A percentile compares a stretch with the other conserved stretches of the same genome.
These are phyloP conservation scores for Infundibulicybe gibba DNA, from an alignment of 768 basidiomycete species.

Conservation along the genomic window DNA sequence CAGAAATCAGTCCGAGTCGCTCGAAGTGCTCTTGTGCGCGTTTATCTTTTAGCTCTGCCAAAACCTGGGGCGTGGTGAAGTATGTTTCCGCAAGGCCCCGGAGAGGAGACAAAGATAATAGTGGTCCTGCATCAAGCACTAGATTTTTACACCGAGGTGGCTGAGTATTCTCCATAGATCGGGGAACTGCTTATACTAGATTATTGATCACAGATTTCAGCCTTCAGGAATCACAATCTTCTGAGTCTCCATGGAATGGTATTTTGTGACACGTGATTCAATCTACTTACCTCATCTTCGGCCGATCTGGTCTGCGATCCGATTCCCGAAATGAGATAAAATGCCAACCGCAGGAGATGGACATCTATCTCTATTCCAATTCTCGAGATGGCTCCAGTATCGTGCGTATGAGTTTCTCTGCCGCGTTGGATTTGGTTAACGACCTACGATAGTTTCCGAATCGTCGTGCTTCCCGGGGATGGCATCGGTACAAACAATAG, in stretches of 20 bases:
- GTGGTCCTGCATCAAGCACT: constrained; percentile 91
- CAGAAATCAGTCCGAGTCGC: constrained; percentile 67
- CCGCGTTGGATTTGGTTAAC: neutral
- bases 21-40: constrained; percentile 86
- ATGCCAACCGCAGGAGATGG: too few relatives aligned
- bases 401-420: constrained; percentile 24
- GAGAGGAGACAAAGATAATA: constrained; percentile 85
- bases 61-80: constrained; percentile 85
- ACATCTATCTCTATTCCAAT: too few relatives aligned
- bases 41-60: constrained; percentile 86
- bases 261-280: too few relatives aligned
- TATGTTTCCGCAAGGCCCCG: constrained; percentile 86
- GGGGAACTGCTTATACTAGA: neutral
- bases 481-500: constrained; percentile 72
- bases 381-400: constrained; percentile 35
- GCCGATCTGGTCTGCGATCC: too few relatives aligned
- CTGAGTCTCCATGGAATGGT: too few relatives aligned
- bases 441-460: constrained; percentile 58
- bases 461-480: constrained; percentile 92
- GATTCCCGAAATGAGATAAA: neutral
- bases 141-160: constrained; percentile 65
- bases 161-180: constrained; percentile 13
- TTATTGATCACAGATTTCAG: neutral
- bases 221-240: too few relatives aligned
- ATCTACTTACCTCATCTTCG: too few relatives aligned